phyloP scores from a whole-genome alignment of 768 basidiomycete species.

The Lentinus tigrinus region DNA sequence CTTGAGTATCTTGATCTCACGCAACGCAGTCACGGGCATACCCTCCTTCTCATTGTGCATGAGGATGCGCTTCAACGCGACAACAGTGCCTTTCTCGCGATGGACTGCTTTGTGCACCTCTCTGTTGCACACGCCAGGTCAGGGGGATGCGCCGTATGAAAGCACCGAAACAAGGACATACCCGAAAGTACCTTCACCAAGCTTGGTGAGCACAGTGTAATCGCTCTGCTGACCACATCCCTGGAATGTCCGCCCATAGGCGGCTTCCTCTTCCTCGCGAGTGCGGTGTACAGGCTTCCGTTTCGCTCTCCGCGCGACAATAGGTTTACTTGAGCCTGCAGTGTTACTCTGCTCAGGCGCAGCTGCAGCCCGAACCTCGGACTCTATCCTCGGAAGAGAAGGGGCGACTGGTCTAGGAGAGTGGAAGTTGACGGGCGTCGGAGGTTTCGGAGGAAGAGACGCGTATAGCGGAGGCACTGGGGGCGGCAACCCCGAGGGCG shows the following conservation, averaged over 20 bases:
- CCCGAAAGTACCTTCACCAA: constrained; percentile 98
- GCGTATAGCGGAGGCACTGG: constrained; percentile 19
- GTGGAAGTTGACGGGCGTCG: constrained; percentile 45
- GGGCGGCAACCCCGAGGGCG: constrained; percentile 14
- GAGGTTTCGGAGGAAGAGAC: constrained; percentile 41
- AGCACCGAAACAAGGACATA: constrained; percentile 38
- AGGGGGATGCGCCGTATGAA: constrained; percentile 3
- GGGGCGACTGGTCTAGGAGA: constrained; percentile 34
- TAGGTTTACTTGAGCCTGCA: background rate
- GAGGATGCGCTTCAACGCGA: constrained; percentile 92
- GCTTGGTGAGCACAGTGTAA: constrained; percentile 80
- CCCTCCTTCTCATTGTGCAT: constrained; percentile 98
- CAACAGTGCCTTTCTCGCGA: constrained; percentile 52
- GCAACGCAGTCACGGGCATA: constrained; percentile 93
- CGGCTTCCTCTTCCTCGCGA: constrained; percentile 61
- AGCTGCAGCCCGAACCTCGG: background rate
- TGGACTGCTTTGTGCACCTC: constrained; percentile 91
- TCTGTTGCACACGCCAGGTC: constrained; percentile 37
- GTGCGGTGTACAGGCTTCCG: constrained; percentile 50
- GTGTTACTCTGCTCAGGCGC: background rate
- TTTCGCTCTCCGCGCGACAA: constrained; percentile 28
- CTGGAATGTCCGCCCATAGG: constrained; percentile 65
- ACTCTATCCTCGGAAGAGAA: constrained; percentile 8
- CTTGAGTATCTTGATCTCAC: constrained; percentile 97
- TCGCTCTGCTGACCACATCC: constrained; percentile 73